Conservation (phyloP, 1,284 basidiomycete species). For the Moniliella sp. region DNA sequence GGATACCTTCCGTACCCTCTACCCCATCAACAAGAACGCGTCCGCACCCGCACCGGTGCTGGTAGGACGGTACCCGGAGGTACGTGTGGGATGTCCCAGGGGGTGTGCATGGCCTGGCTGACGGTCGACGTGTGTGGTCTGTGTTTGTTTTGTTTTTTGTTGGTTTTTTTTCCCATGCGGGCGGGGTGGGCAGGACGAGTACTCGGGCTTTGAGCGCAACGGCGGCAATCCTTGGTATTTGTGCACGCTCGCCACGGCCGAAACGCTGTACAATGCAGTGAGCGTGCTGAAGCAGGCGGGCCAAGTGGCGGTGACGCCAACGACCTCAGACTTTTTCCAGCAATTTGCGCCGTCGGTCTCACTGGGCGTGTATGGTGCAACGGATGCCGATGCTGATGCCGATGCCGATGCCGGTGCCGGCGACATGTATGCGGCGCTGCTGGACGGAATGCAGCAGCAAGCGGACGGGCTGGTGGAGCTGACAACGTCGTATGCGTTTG, state of each 20-base stretch:
- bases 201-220: slow-evolving; percentile 7
- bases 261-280: slow-evolving; percentile 12
- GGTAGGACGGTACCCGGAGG: slow-evolving; percentile 9
- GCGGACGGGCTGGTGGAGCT: slow-evolving; percentile 11
- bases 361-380: too few species aligned
- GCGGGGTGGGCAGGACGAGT: slow-evolving; percentile 11
- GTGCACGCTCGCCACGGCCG: slow-evolving; percentile 11
- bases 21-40: slow-evolving; percentile 11
- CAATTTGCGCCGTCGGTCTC: slow-evolving; percentile 8
- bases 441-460: slow-evolving; percentile 9
- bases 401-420: too few species aligned
- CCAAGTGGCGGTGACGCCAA: slow-evolving; percentile 5
- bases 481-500: slow-evolving; percentile 6
- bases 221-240: slow-evolving; percentile 19
- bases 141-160: too few species aligned
- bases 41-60: slow-evolving; percentile 8
- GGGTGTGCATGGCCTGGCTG: too few species aligned
- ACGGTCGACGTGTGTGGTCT: too few species aligned
- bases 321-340: slow-evolving; percentile 9
- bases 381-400: slow-evolving; percentile 4
- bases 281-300: slow-evolving; percentile 5
- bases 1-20: slow-evolving; percentile 11
- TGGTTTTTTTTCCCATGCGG: too few species aligned
- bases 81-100: too few species aligned
- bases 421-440: slow-evolving; percentile 6